Percentiles rank a stretch among this genome's conserved stretches.
These are phyloP conservation scores for Aspergillus hortae DNA, from an alignment of 2,329 filamentous ascomycete genomes.

Conservation along the genomic window DNA sequence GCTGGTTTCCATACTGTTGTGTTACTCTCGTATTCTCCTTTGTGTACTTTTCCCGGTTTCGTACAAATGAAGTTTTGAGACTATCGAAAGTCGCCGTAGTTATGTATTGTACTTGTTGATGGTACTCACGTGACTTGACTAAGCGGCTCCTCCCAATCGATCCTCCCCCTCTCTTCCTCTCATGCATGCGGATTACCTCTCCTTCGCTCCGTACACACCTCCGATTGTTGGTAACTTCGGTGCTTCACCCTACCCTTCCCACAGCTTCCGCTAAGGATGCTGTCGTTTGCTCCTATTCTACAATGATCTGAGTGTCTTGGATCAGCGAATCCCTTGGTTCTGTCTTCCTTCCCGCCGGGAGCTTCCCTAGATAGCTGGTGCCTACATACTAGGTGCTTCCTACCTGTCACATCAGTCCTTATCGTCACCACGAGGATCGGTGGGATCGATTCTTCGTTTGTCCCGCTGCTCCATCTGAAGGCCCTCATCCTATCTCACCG, in stretches of 20 bases:
- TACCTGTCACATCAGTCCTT: no score
- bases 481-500: not conserved
- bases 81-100: no score
- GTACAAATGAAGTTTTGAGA: not conserved
- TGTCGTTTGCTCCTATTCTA: not conserved
- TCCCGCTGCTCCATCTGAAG: not conserved
- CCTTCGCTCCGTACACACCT: not conserved
- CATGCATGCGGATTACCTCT: not conserved
- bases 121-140: no score
- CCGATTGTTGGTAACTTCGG: not conserved
- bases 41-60: not conserved
- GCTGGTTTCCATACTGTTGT: conserved; percentile 2
- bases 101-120: no score
- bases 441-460: no score
- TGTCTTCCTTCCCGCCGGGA: no score
- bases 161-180: not conserved
- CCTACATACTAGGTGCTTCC: no score
- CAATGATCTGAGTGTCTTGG: no score
- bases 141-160: not conserved
- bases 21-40: not conserved
- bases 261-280: not conserved
- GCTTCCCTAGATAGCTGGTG: no score
- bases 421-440: no score
- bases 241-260: not conserved
- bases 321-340: no score